Evolutionary conservation across 805 yeast species (phyloP).

Genomic region (Pichia occidentalis): DNA sequence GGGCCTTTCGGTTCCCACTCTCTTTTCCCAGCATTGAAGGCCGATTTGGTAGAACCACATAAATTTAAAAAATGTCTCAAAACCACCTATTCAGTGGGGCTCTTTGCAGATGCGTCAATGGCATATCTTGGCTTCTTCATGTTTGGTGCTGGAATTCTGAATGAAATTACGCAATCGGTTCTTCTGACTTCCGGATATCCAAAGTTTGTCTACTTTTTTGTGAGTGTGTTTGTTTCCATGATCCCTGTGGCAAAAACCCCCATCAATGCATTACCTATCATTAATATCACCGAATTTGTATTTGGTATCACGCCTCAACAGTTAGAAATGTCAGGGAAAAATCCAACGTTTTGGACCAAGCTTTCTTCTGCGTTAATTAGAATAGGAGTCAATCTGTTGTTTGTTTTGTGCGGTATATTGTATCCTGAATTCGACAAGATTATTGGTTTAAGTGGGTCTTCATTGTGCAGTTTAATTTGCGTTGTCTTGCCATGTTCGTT

Average conservation of each 20-base stretch:
- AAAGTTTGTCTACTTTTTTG: conserved; percentile 42
- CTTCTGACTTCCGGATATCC: conserved; percentile 67
- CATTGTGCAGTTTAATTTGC: conserved; percentile 74
- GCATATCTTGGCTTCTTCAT: conserved; percentile 65
- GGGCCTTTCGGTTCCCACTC: conserved; percentile 88
- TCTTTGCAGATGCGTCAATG: conserved; percentile 52
- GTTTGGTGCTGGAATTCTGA: conserved; percentile 67
- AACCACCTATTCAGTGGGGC: conserved; percentile 52
- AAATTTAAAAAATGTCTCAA: conserved; percentile 49
- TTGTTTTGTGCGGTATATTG: conserved; percentile 59
- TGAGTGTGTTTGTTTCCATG: conserved; percentile 65
- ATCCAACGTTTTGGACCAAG: conserved; percentile 13
- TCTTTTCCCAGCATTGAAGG: conserved; percentile 67
- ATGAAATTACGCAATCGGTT: conserved; percentile 73
- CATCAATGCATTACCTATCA: conserved; percentile 77
- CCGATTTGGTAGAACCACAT: conserved; percentile 67
- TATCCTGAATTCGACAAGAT: conserved; percentile 82
- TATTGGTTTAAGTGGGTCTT: conserved; percentile 79
- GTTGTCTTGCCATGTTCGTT: conserved; percentile 73
- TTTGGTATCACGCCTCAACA: conserved; percentile 28
- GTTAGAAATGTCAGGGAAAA: conserved; percentile 13
- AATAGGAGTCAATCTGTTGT: conserved; percentile 50
- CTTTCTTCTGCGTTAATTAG: conserved; percentile 28
- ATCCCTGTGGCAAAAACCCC: conserved; percentile 87
- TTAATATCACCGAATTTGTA: conserved; percentile 60